A percentile compares a stretch with the other conserved stretches of the same genome.
Conservation (phyloP, 2,329 filamentous ascomycete genomes). For the Neofusicoccum umdonicola region DNA sequence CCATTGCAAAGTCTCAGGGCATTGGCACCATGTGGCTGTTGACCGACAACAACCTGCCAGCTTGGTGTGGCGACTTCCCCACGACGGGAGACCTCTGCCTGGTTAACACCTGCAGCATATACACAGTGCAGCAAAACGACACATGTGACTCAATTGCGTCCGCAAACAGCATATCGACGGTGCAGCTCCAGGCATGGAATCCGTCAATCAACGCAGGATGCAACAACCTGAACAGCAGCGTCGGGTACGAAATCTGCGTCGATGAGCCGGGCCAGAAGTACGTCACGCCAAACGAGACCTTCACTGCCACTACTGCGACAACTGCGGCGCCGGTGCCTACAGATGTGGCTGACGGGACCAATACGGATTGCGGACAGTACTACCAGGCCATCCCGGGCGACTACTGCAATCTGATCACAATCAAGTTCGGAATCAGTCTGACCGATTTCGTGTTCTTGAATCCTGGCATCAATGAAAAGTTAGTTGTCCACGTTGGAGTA, state of each 20-base stretch:
- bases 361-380: slow-evolving; percentile 28
- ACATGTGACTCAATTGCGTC: background rate
- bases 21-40: background rate
- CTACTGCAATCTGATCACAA: slow-evolving; percentile 33
- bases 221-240: background rate
- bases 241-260: background rate
- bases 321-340: slow-evolving; percentile 20
- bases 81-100: background rate
- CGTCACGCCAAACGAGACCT: background rate
- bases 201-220: background rate
- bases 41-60: background rate
- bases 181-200: background rate
- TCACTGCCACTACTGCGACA: background rate
- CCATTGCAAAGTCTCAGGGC: background rate
- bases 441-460: slow-evolving; percentile 37
- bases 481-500: background rate
- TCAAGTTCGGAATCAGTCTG: slow-evolving; percentile 32
- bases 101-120: background rate
- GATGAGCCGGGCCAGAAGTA: background rate
- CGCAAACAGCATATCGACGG: background rate
- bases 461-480: slow-evolving; percentile 25
- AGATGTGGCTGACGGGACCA: slow-evolving; percentile 25
- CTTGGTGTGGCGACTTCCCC: background rate
- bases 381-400: slow-evolving; percentile 33
- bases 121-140: background rate